Percentiles rank a stretch among this genome's conserved stretches.
These are phyloP conservation scores for Chlamydomonas schloesseri DNA, from an alignment of 139 green algal species.

Conservation along the genomic window DNA sequence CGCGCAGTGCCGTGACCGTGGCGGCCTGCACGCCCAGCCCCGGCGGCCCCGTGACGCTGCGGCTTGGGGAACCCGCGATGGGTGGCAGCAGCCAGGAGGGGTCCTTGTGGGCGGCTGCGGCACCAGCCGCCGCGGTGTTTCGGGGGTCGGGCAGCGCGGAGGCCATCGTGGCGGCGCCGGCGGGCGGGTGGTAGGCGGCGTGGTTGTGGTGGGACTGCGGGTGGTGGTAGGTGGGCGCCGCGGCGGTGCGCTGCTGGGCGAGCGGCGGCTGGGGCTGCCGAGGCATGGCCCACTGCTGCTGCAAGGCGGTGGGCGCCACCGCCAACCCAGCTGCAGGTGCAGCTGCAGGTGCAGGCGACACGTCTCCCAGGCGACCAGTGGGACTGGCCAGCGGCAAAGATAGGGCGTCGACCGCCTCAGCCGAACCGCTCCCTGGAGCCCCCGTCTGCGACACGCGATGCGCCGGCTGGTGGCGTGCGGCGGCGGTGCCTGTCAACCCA, in stretches of 20 bases:
- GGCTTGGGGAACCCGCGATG: not conserved
- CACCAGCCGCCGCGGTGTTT: not conserved
- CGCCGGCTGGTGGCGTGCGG: too few relatives aligned
- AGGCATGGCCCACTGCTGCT: not conserved
- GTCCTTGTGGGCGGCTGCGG: not conserved
- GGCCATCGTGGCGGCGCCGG: not conserved
- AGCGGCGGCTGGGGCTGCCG: not conserved
- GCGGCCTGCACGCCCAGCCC: not conserved
- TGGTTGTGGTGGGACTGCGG: not conserved
- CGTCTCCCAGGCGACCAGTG: not conserved
- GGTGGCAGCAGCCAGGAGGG: slow-evolving; percentile 10
- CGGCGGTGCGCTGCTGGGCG: slow-evolving; percentile 3
- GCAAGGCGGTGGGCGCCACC: not conserved
- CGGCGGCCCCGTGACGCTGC: not conserved
- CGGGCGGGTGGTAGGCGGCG: not conserved
- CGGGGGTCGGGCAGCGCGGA: not conserved
- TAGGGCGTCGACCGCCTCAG: too few relatives aligned
- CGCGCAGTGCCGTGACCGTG: not conserved
- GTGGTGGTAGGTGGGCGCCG: not conserved
- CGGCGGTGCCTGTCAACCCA: not conserved
- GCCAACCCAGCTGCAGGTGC: not conserved
- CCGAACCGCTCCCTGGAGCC: too few relatives aligned
- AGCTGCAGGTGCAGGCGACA: too few relatives aligned
- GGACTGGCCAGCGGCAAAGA: too few relatives aligned
- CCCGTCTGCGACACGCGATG: too few relatives aligned